These are phyloP conservation scores for Mitragyna speciosa DNA, from an alignment of 257 asterid genomes.

Conservation along the genomic window DNA sequence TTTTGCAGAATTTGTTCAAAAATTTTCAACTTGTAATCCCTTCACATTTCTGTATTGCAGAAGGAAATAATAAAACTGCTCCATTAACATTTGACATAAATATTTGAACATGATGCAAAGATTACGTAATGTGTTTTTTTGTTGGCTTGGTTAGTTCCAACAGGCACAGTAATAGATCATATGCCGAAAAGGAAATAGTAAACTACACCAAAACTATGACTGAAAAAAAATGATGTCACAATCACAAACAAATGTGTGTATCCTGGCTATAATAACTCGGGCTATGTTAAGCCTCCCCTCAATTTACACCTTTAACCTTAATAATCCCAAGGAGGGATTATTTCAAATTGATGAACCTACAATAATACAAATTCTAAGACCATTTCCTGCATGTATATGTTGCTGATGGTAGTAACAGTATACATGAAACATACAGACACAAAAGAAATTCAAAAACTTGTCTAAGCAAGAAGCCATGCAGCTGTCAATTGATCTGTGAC, in stretches of 20 bases:
- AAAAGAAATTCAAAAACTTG: slow-evolving; percentile 15
- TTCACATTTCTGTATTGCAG: too few species aligned
- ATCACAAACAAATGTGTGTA: slow-evolving; percentile 5
- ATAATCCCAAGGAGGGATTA: slow-evolving; percentile 60
- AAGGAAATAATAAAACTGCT: too few species aligned
- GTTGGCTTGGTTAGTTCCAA: not conserved
- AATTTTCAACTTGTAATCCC: too few species aligned
- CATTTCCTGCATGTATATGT: slow-evolving; percentile 4
- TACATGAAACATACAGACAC: slow-evolving; percentile 37
- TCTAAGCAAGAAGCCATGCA: slow-evolving; percentile 1
- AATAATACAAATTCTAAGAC: slow-evolving; percentile 9
- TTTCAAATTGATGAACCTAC: slow-evolving; percentile 23
- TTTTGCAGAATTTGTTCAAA: too few species aligned
- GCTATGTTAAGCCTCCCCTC: not conserved
- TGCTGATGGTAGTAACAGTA: slow-evolving; percentile 10
- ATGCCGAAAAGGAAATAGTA: not conserved
- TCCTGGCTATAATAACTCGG: slow-evolving; percentile 6
- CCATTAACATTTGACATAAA: too few species aligned
- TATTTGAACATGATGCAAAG: not conserved
- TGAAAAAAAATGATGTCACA: not conserved
- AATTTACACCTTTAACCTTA: slow-evolving; percentile 35
- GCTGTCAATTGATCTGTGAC: slow-evolving; percentile 53
- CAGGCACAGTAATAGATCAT: not conserved
- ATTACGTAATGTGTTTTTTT: not conserved
- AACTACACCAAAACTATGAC: not conserved